These are phyloP conservation scores for Xylariaceae sp. DNA, from an alignment of 2,329 filamentous ascomycete genomes.

Conservation along the genomic window DNA sequence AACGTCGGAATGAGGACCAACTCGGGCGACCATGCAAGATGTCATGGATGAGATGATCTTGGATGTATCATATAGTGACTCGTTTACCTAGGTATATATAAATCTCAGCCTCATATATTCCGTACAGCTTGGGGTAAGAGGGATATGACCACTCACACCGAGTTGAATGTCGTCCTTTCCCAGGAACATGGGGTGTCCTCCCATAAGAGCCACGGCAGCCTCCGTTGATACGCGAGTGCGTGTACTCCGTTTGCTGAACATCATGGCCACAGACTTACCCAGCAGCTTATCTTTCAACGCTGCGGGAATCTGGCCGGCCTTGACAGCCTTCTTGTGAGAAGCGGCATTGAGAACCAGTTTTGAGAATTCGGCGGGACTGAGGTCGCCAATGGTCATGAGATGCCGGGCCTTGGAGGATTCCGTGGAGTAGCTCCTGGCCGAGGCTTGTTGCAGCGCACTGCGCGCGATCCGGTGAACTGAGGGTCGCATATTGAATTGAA, in stretches of 20 bases:
- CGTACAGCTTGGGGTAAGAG: neutral
- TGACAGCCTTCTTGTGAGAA: constrained; percentile 70
- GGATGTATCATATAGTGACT: constrained; percentile 88
- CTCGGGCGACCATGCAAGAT: constrained; percentile 74
- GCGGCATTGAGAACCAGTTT: constrained; percentile 78
- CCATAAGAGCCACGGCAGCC: constrained; percentile 79
- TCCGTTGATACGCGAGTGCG: constrained; percentile 92
- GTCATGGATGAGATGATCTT: constrained; percentile 93
- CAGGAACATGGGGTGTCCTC: constrained; percentile 93
- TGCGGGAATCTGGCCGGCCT: constrained; percentile 57
- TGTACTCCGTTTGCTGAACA: constrained; percentile 95
- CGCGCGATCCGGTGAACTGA: constrained; percentile 21
- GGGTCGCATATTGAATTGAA: constrained; percentile 24
- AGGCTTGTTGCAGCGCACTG: constrained; percentile 38
- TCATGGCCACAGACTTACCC: constrained; percentile 83
- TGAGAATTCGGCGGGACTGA: constrained; percentile 73
- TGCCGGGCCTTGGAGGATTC: constrained; percentile 57
- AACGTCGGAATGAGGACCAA: constrained; percentile 72
- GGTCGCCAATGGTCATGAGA: constrained; percentile 84
- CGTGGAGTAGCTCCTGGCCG: constrained; percentile 36
- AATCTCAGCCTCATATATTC: constrained; percentile 9
- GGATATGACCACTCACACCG: constrained; percentile 52
- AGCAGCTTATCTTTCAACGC: constrained; percentile 58
- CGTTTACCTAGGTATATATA: constrained; percentile 61
- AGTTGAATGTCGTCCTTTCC: constrained; percentile 95